Conservation (phyloP, 2,329 filamentous ascomycete genomes). For the Aureobasidium sp. region DNA sequence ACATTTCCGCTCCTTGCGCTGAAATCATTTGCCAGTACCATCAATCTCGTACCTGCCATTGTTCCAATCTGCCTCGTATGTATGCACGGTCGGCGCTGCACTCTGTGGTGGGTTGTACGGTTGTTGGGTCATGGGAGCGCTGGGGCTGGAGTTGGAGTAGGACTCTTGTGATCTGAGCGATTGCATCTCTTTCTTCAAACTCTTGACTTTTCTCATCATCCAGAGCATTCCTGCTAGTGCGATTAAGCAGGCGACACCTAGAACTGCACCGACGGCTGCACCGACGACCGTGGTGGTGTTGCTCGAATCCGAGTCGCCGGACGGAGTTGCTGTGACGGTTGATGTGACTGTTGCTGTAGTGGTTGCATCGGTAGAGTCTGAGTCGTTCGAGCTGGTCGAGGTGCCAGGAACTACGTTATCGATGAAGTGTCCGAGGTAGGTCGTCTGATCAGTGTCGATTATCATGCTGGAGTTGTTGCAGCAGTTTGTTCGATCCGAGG, state of each 20-base stretch:
- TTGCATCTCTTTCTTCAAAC: neutral
- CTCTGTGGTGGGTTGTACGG: neutral
- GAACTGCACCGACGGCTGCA: slow-evolving; percentile 4
- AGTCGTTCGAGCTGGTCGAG: neutral
- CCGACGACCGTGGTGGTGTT: slow-evolving; percentile 2
- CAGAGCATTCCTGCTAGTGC: slow-evolving; percentile 1
- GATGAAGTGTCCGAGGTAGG: neutral
- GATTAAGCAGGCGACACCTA: slow-evolving; percentile 3
- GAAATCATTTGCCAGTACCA: neutral
- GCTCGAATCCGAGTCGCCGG: neutral
- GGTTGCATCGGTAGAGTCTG: neutral
- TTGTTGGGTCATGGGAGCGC: neutral
- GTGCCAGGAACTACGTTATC: neutral
- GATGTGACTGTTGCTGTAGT: neutral
- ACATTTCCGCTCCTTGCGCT: neutral
- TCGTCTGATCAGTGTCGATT: neutral
- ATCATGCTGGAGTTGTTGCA: neutral
- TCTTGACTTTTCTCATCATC: slow-evolving; percentile 9
- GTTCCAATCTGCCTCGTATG: slow-evolving; percentile 3
- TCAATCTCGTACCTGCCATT: slow-evolving; percentile 2
- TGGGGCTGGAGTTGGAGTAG: neutral
- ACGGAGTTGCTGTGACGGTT: slow-evolving; percentile 4
- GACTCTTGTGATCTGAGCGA: neutral
- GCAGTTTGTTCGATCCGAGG: neutral
- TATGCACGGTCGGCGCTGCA: neutral